Evolutionary conservation across 805 yeast genomes (phyloP), one percentile per base, ranked within the genome.

Genomic region (Kodamaea laetipori): DNA sequence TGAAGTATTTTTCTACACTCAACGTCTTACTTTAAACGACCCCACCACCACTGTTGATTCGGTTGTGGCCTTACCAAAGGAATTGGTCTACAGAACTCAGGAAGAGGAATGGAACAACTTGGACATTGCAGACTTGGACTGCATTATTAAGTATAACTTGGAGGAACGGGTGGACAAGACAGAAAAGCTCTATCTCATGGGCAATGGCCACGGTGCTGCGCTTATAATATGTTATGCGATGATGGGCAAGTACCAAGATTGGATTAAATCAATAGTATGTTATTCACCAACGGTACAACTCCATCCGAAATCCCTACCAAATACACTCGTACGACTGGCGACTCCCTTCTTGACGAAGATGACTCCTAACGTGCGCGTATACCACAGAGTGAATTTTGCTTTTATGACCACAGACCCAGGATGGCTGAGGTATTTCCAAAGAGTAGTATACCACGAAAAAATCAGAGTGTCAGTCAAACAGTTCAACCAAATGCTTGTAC

Each of bases 181-280:
- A 4, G 44, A 41, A 13, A 41, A 35, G 44, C 36, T 41, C 21
- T 41, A 36, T 17, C 23, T 41, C 9, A 41, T 41, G 44, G 39
- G 44, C 11, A 41, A 36, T n/a, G 39, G 44, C 3, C 36, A 24
- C 10, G 43, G 43, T 1, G 30, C 44, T n/a, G 33, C 39, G 12
- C 36, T 41, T 5, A 35, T 41, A 7, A 27, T 41, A 2, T 41
- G 44, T 31, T 41, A 36, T 16, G 39, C 39, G 12, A 41, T 35
- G 39, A 41, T 41, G 44, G 44, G 44, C 7, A 34, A 34, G 19
- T 41, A 41, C 39, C 44, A 41, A 19, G 44, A 41, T 21, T 35
- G 39, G 39, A 28, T 35, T 16, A 41, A 41, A 16, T 28, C 32
- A 23, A 10, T 41, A n/a, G 24, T 34, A 8, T 13, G 27, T n/a